phyloP scores from a whole-genome alignment of 2,329 filamentous ascomycete genomes.

The Colletotrichum kahawae region DNA sequence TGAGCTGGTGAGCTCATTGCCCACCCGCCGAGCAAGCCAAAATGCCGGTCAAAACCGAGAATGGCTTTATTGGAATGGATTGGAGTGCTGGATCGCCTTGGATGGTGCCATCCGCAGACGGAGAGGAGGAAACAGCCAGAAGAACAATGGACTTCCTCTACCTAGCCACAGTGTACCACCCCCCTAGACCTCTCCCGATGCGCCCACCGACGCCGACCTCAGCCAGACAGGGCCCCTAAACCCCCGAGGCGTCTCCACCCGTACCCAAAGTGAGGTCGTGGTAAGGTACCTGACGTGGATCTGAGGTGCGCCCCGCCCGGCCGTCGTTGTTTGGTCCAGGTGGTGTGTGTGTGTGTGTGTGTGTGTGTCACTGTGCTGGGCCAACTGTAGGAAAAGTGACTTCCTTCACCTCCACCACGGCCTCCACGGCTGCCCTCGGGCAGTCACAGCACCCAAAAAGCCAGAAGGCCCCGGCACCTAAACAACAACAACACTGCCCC shows the following conservation, averaged over 20 bases:
- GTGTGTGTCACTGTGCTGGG: not conserved
- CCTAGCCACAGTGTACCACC: not conserved
- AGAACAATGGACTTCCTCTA: not conserved
- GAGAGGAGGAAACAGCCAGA: not conserved
- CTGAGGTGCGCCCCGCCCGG: no score
- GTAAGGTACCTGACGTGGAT: no score
- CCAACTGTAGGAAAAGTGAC: not conserved
- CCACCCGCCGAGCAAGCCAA: not conserved
- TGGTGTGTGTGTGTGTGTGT: not conserved
- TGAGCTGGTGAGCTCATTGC: not conserved
- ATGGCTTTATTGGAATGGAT: not conserved
- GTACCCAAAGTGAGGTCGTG: not conserved
- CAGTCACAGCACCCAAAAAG: not conserved
- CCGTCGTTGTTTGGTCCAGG: not conserved
- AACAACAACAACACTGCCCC: conserved; percentile 2
- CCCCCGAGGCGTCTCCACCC: not conserved
- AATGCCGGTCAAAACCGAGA: not conserved
- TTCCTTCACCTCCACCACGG: not conserved
- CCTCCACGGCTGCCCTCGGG: not conserved
- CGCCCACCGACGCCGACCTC: not conserved
- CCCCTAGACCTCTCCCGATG: not conserved
- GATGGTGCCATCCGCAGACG: not conserved
- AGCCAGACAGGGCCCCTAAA: conserved; percentile 7
- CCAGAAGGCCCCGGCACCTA: not conserved
- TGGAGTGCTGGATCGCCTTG: not conserved